Percentiles rank a stretch among this genome's conserved stretches.
Evolutionary conservation across 495 filamentous ascomycete species (phyloP).

Genomic region (Cairneyella variabilis): DNA sequence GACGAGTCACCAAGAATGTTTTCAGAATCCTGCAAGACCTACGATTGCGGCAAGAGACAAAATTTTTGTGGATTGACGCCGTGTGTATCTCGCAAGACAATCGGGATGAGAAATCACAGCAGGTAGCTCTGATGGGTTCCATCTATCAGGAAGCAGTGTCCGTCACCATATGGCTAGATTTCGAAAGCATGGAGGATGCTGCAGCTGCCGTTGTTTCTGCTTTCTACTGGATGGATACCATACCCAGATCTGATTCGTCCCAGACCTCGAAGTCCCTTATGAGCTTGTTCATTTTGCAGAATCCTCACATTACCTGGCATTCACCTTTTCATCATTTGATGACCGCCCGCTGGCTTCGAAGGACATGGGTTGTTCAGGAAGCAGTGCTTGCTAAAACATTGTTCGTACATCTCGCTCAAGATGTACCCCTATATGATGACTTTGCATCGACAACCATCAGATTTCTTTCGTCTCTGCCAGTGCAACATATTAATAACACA

Average conservation of each 20-base stretch:
- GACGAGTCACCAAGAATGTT: background rate
- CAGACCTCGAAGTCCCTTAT: background rate
- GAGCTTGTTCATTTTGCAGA: background rate
- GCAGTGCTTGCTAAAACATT: background rate
- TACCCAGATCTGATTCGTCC: background rate
- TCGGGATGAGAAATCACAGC: slow-evolving; percentile 5
- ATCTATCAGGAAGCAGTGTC: slow-evolving; percentile 2
- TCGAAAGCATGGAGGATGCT: background rate
- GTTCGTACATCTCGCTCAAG: background rate
- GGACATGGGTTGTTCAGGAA: slow-evolving; percentile 4
- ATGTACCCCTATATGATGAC: background rate
- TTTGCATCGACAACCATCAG: background rate
- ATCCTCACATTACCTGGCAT: background rate
- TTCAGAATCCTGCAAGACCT: background rate
- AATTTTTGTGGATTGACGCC: slow-evolving; percentile 14
- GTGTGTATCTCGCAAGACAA: too few relatives aligned
- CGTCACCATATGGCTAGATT: slow-evolving; percentile 4
- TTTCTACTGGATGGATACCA: background rate
- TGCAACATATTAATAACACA: background rate
- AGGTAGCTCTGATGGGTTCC: slow-evolving; percentile 15
- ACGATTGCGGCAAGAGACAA: background rate
- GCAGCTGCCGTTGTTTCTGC: background rate
- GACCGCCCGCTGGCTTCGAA: background rate
- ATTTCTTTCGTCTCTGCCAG: background rate
- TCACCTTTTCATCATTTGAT: background rate